Evolutionary conservation across 192 early-diverging fungal species (phyloP).

Genomic region (Umbelopsis isabellina): DNA sequence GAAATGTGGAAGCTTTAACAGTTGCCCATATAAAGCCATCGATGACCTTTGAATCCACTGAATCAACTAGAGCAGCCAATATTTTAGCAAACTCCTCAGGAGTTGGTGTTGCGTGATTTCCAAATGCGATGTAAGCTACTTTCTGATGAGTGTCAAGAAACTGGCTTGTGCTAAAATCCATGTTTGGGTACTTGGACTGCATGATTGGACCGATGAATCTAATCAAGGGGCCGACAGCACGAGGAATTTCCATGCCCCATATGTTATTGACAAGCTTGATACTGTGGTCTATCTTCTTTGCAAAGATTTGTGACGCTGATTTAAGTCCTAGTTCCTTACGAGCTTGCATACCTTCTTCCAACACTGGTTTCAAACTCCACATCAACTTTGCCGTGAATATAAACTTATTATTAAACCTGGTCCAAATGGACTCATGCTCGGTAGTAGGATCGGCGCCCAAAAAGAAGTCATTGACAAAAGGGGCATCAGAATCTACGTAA

Average conservation of each 20-base stretch:
- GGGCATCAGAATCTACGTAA: neutral
- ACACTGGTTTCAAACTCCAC: neutral
- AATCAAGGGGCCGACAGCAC: constrained; percentile 32
- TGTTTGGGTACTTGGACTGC: constrained; percentile 23
- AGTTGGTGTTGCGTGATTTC: constrained; percentile 13
- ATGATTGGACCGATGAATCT: constrained; percentile 35
- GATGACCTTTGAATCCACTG: constrained; percentile 19
- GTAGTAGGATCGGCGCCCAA: neutral
- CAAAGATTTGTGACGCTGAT: constrained; percentile 1
- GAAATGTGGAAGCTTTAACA: neutral
- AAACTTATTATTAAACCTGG: neutral
- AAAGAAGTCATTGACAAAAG: neutral
- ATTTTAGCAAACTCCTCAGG: constrained; percentile 14
- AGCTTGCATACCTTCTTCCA: neutral
- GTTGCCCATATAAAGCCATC: constrained; percentile 44
- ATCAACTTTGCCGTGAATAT: neutral
- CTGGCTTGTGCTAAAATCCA: constrained; percentile 3
- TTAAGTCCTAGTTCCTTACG: neutral
- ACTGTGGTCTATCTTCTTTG: neutral
- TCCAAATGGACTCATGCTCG: neutral
- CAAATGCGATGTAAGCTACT: constrained; percentile 38
- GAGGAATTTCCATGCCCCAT: constrained; percentile 28
- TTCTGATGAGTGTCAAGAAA: constrained; percentile 30
- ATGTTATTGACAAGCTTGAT: constrained; percentile 30
- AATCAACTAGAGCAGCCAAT: constrained; percentile 23